Base-by-base conservation (phyloP, 768 basidiomycete genomes). In the Daedaleopsis sinensis region DNA sequence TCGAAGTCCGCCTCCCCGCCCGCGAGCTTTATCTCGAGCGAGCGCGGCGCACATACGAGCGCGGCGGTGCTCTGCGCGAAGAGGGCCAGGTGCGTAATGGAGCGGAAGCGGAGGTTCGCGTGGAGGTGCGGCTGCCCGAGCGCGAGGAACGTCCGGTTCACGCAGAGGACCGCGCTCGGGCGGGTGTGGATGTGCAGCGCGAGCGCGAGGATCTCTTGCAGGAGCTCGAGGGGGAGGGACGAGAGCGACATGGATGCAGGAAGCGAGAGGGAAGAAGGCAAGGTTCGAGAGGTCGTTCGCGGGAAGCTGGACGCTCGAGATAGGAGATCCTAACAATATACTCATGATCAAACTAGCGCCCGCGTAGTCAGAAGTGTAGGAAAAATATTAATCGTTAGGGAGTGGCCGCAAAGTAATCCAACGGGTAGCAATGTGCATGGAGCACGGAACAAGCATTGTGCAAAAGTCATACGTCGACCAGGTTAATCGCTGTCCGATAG, bases 1-100 rank as follows among this genome's bases (percentile, higher is more conserved):
- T 68, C 65, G 16, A 62, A 70, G 16, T 68, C 65, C n/a, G 67
- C 71, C 10, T 66, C 63, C 8, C 69, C 75, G 9, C 76, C 76
- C 3, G 72, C 59, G 23, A 77, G 61, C 19, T 70, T 67, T 23
- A 78, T 64, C 2, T 37, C 56, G 38, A 79, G 49, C 7, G 69
- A 65, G 43, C 63, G 72, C 4, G 74, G 74, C 18, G 65, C 51
- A 49, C 71, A 71, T 11, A 59, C 61, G 27, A 71, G 61, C 6
- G 55, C 61, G 5, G 21, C 46, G 0, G 47, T 55, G 32, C 55
- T 57, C 7, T 62, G 27, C 21, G 62, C 59, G 61, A 75, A 75
- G 35, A 58, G 58, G 27, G 49, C 57, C 32, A 75, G 65, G 58
- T 73, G 71, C 18, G 52, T 49, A 18, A 70, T 51, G n/a, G 68